Evolutionary conservation across 495 filamentous ascomycete genomes (phyloP).

Genomic region (Aspergillus panamensis): DNA sequence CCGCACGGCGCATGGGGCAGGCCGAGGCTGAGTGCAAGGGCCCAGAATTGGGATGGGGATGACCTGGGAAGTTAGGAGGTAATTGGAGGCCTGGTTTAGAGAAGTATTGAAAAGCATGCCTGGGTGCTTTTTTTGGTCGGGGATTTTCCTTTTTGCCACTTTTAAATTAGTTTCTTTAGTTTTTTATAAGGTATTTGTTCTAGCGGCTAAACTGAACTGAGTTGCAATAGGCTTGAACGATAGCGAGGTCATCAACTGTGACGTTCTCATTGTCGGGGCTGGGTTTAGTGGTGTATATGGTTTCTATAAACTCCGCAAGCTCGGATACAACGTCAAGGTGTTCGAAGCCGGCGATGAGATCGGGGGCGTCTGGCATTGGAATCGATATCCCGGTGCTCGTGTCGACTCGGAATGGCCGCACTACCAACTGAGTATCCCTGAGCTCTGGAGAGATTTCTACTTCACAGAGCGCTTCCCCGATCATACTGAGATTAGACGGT

Average conservation of each 20-base stretch:
- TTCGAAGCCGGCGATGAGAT: slow-evolving; percentile 44
- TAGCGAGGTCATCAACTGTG: not conserved
- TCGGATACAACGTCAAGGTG: slow-evolving; percentile 33
- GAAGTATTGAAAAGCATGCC: too few species aligned
- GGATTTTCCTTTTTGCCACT: too few species aligned
- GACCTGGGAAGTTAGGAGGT: too few species aligned
- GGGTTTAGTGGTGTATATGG: slow-evolving; percentile 33
- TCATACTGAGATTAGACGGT: slow-evolving; percentile 45
- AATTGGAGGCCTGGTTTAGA: too few species aligned
- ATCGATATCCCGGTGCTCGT: slow-evolving; percentile 48
- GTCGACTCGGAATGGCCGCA: slow-evolving; percentile 51
- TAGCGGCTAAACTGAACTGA: not conserved
- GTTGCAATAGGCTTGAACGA: not conserved
- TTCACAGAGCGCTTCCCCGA: slow-evolving; percentile 51
- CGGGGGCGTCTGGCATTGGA: slow-evolving; percentile 54
- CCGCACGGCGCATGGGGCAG: too few species aligned
- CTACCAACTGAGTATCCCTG: slow-evolving; percentile 50
- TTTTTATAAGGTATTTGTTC: not conserved
- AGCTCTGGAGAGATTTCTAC: slow-evolving; percentile 50
- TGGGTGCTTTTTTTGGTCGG: too few species aligned
- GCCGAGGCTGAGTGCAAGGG: too few species aligned
- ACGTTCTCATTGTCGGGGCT: slow-evolving; percentile 26
- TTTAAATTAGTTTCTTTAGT: not conserved
- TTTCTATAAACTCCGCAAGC: slow-evolving; percentile 36
- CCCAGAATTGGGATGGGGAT: too few species aligned